These are phyloP conservation scores for Rhytidhysteron rufulum DNA, from an alignment of 2,329 filamentous ascomycete species.

Conservation along the genomic window DNA sequence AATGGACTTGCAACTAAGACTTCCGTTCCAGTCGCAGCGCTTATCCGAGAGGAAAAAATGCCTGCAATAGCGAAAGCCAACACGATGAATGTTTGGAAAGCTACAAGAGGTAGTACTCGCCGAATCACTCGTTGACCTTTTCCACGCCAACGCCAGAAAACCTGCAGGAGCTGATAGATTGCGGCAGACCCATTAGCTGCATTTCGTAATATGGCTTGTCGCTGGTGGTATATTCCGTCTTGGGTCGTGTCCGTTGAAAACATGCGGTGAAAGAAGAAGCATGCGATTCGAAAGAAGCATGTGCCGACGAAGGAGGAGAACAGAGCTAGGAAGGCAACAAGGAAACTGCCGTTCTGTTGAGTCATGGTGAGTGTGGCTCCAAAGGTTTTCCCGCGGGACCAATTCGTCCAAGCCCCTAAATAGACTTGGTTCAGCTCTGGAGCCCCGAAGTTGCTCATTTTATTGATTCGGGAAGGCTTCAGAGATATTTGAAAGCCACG, in stretches of 20 bases:
- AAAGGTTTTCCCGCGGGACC: constrained; percentile 23
- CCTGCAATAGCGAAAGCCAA: not conserved
- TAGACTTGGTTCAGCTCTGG: constrained; percentile 9
- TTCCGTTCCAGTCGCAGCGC: not conserved
- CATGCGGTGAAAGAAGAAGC: constrained; percentile 22
- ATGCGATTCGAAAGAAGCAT: constrained; percentile 27
- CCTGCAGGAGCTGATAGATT: constrained; percentile 3
- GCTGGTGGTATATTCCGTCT: constrained; percentile 29
- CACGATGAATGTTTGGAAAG: not conserved
- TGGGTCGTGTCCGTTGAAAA: constrained; percentile 12
- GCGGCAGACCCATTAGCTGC: constrained; percentile 15
- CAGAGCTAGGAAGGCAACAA: constrained; percentile 33
- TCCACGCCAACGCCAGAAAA: constrained; percentile 8
- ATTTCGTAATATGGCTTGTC: constrained; percentile 32
- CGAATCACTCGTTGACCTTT: not conserved
- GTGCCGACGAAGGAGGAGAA: constrained; percentile 23
- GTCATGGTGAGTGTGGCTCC: constrained; percentile 32
- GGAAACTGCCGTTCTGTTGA: constrained; percentile 22
- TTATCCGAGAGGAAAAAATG: not conserved
- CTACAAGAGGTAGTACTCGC: not conserved
- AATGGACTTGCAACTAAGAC: not conserved
- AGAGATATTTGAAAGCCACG: too few species aligned
- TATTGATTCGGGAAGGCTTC: too few species aligned
- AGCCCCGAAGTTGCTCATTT: not conserved
- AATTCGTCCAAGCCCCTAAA: constrained; percentile 32